These are phyloP conservation scores for Rhizopogon rudus DNA, from an alignment of 768 basidiomycete genomes.

Conservation along the genomic window DNA sequence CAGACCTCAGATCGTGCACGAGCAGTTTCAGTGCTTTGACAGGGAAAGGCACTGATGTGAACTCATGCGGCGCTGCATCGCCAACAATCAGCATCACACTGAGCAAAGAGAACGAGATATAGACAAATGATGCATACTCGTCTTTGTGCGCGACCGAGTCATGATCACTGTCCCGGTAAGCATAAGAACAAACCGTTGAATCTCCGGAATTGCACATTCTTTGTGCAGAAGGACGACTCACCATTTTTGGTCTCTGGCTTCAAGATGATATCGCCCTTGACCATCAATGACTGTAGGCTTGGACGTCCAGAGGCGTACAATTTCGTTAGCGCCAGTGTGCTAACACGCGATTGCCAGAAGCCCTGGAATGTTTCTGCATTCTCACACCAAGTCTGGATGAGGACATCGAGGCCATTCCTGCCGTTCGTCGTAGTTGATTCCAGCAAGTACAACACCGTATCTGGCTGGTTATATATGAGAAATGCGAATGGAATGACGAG, in stretches of 20 bases:
- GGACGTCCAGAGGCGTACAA: constrained; percentile 66
- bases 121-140: constrained; percentile 48
- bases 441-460: constrained; percentile 72
- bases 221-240: constrained; percentile 35
- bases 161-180: constrained; percentile 70
- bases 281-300: constrained; percentile 60
- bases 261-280: constrained; percentile 91
- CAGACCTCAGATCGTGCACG: constrained; percentile 76
- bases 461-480: constrained; percentile 81
- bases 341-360: constrained; percentile 87
- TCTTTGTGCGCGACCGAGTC: constrained; percentile 89
- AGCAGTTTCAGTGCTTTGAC: constrained; percentile 91
- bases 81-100: constrained; percentile 15
- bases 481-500: constrained; percentile 92
- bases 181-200: constrained; percentile 17
- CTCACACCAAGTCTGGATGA: constrained; percentile 94
- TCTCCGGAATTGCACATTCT: constrained; percentile 6
- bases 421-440: constrained; percentile 60
- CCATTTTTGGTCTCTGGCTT: constrained; percentile 76
- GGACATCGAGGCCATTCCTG: constrained; percentile 71
- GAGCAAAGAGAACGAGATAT: constrained; percentile 7
- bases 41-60: constrained; percentile 81
- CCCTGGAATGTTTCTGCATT: constrained; percentile 94
- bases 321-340: constrained; percentile 74
- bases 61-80: constrained; percentile 74